Conservation (phyloP, 2,329 filamentous ascomycete genomes). For the Leptographium wingfieldii region DNA sequence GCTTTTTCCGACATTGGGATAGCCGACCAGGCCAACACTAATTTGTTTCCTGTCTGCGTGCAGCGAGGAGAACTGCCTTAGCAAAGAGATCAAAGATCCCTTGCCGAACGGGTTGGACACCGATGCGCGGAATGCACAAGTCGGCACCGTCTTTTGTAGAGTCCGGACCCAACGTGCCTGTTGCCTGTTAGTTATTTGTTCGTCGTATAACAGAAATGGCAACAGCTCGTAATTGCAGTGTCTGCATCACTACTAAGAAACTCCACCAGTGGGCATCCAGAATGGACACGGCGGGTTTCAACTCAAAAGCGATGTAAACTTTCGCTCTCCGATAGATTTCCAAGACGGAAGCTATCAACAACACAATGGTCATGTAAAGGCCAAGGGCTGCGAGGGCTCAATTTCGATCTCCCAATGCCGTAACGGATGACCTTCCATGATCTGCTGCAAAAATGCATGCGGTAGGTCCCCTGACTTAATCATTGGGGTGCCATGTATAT, state of each 20-base stretch:
- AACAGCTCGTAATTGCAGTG: constrained; percentile 19
- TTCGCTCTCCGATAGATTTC: constrained; percentile 59
- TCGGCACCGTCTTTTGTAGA: constrained; percentile 84
- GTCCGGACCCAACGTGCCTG: constrained; percentile 87
- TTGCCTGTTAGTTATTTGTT: constrained; percentile 14
- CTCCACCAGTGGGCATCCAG: constrained; percentile 51
- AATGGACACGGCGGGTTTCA: constrained; percentile 64
- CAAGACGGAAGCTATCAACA: constrained; percentile 80
- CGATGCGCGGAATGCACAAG: constrained; percentile 84
- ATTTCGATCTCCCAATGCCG: constrained; percentile 89
- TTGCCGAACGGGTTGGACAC: constrained; percentile 97
- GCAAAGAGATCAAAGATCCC: constrained; percentile 79
- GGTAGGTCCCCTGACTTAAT: constrained; percentile 75
- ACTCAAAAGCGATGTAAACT: constrained; percentile 86
- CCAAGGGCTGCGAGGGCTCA: constrained; percentile 54
- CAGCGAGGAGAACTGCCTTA: constrained; percentile 83
- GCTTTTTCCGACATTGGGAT: constrained; percentile 91
- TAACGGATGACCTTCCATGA: constrained; percentile 89
- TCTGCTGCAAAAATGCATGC: constrained; percentile 35
- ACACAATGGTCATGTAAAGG: constrained; percentile 51
- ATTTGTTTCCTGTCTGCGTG: constrained; percentile 57
- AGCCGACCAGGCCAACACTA: constrained; percentile 61
- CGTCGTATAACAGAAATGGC: constrained; percentile 16
- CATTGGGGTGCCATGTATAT: constrained; percentile 41
- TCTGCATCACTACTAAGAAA: constrained; percentile 99